phyloP scores from a whole-genome alignment of 208 protist species.

The Acanthamoeba sp. region DNA sequence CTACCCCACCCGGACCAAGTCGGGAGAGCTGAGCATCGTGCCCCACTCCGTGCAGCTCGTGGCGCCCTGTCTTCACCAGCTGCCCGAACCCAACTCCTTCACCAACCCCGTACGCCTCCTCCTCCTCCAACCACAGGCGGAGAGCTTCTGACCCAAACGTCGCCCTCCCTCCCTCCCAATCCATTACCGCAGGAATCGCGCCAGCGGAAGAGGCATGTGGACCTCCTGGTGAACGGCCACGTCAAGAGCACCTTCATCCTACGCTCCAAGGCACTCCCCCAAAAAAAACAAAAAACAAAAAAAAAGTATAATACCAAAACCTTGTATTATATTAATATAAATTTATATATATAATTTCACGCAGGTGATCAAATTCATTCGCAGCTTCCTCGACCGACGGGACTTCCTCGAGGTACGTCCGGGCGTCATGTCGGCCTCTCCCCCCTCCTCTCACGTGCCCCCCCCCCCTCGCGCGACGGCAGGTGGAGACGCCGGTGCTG shows the following conservation, averaged over 20 bases:
- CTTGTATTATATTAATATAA: constrained; percentile 74
- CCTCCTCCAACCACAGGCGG: background rate
- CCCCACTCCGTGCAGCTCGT: constrained; percentile 88
- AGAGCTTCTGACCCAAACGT: constrained; percentile 69
- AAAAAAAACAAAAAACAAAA: too few species aligned
- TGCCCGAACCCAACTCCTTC: constrained; percentile 94
- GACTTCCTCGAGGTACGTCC: constrained; percentile 99
- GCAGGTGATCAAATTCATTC: constrained; percentile 97
- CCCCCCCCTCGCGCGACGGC: too few species aligned
- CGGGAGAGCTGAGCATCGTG: constrained; percentile 93
- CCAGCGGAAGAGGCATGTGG: constrained; percentile 98
- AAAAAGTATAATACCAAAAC: too few species aligned
- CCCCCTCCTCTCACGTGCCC: background rate
- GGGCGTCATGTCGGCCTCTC: background rate
- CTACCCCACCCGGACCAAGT: constrained; percentile 81
- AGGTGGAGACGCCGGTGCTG: constrained; percentile 97
- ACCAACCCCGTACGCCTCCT: constrained; percentile 91
- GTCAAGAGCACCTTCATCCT: constrained; percentile 90
- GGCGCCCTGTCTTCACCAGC: constrained; percentile 98
- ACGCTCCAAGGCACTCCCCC: constrained; percentile 98
- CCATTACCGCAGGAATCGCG: too few species aligned
- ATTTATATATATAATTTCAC: constrained; percentile 65
- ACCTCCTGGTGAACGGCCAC: constrained; percentile 99
- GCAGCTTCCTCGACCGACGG: constrained; percentile 97
- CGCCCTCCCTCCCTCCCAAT: too few species aligned